Evolutionary conservation across 2,329 filamentous ascomycete genomes (phyloP).

Genomic region (Sclerotinia borealis): DNA sequence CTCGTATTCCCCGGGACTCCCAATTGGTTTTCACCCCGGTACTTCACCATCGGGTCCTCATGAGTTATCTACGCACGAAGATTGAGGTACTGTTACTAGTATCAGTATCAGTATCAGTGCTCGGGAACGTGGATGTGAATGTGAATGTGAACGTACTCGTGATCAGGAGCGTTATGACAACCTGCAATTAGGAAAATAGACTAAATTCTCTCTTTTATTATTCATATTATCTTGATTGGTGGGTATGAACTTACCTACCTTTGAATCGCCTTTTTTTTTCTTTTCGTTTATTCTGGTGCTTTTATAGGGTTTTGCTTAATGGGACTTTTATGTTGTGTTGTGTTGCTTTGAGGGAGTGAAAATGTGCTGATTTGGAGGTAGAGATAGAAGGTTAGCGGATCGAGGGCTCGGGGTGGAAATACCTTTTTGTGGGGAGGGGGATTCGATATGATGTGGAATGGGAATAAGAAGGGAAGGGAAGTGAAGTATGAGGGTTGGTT

Average conservation of each 20-base stretch:
- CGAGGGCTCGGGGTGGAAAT: neutral
- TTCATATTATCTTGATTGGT: neutral
- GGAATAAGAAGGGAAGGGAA: too few relatives aligned
- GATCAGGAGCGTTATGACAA: neutral
- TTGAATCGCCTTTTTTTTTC: neutral
- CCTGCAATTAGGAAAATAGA: conserved; percentile 9
- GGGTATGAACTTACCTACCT: neutral
- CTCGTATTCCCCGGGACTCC: neutral
- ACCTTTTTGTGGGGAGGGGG: conserved; percentile 2
- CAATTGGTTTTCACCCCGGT: neutral
- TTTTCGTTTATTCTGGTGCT: neutral
- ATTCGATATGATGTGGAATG: neutral
- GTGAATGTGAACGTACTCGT: neutral
- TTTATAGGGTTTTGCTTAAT: too few relatives aligned
- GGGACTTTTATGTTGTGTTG: neutral
- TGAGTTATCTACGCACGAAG: neutral
- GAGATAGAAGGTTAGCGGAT: neutral
- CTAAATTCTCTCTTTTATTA: neutral
- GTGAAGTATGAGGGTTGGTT: too few relatives aligned
- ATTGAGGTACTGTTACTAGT: neutral
- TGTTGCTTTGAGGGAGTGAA: neutral
- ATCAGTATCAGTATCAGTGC: too few relatives aligned
- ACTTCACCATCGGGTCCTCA: neutral
- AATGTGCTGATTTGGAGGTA: neutral
- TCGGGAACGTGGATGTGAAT: neutral